phyloP scores from a whole-genome alignment of 2,329 filamentous ascomycete genomes.

The Aspergillus felis region DNA sequence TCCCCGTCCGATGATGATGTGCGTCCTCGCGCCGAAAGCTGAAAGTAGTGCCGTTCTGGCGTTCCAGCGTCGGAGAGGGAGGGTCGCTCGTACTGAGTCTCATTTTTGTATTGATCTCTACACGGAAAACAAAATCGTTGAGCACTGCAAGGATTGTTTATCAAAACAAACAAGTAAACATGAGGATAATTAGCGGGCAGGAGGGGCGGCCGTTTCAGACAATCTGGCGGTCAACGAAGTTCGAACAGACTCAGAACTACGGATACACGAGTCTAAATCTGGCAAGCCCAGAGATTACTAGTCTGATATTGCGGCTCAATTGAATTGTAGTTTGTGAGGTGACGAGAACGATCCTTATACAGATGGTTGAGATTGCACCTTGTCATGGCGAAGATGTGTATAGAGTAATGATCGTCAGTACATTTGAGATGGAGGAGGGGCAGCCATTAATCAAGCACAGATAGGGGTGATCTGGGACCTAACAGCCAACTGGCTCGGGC shows the following conservation, averaged over 20 bases:
- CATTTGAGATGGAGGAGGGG: not conserved
- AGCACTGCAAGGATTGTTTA: not conserved
- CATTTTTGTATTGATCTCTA: conserved; percentile 11
- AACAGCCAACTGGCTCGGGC: not conserved
- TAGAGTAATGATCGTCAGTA: too few relatives aligned
- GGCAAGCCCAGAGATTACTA: not conserved
- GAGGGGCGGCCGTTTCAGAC: not conserved
- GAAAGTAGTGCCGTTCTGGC: conserved; percentile 24
- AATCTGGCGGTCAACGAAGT: not conserved
- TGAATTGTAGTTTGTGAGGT: not conserved
- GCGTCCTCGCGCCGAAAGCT: conserved; percentile 15
- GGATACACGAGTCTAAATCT: not conserved
- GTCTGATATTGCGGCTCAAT: not conserved
- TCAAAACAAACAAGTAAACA: not conserved
- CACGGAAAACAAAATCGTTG: not conserved
- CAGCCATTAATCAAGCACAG: not conserved
- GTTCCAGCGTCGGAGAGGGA: conserved; percentile 28
- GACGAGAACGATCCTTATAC: not conserved
- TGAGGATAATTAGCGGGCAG: not conserved
- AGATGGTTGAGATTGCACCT: not conserved
- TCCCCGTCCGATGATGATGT: conserved; percentile 16
- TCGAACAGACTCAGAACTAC: not conserved
- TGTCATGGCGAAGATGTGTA: not conserved
- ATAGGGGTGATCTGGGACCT: not conserved
- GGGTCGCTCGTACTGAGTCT: conserved; percentile 28